Evolutionary conservation across 1,139 yeast species (phyloP).

Genomic region (Hemisphaericaspora lyxosophila): DNA sequence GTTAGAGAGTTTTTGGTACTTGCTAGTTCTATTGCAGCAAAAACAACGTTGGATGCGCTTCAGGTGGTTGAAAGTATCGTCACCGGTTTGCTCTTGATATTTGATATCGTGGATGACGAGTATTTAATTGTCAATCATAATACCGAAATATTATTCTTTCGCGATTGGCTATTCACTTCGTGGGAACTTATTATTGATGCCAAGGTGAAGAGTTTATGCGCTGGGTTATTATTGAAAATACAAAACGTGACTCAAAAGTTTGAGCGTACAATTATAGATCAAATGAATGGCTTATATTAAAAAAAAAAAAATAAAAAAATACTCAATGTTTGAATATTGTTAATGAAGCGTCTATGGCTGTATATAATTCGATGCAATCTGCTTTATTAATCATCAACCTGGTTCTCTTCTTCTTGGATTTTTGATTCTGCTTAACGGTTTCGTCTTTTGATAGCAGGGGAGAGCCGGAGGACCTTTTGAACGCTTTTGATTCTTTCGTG

Average conservation of each 20-base stretch:
- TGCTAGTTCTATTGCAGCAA: constrained; percentile 26
- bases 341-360: constrained; percentile 6
- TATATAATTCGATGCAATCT: constrained; percentile 1
- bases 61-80: constrained; percentile 46
- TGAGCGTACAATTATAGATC: constrained; percentile 18
- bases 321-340: constrained; percentile 1
- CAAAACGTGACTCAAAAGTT: constrained; percentile 22
- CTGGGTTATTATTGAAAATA: constrained; percentile 47
- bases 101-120: constrained; percentile 45
- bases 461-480: neutral
- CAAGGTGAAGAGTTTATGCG: constrained; percentile 46
- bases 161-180: constrained; percentile 38
- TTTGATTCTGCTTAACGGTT: neutral
- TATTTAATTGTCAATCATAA: constrained; percentile 28
- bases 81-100: constrained; percentile 47
- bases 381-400: constrained; percentile 1
- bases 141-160: constrained; percentile 32
- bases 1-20: constrained; percentile 50
- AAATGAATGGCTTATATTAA: constrained; percentile 18
- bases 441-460: neutral
- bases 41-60: constrained; percentile 25
- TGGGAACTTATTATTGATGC: constrained; percentile 53
- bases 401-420: neutral
- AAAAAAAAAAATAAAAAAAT: neutral
- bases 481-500: neutral